Percentiles rank a stretch among this genome's conserved stretches.
Conservation (phyloP, 352 stramenopile genomes). For the Pythium phragmitis region DNA sequence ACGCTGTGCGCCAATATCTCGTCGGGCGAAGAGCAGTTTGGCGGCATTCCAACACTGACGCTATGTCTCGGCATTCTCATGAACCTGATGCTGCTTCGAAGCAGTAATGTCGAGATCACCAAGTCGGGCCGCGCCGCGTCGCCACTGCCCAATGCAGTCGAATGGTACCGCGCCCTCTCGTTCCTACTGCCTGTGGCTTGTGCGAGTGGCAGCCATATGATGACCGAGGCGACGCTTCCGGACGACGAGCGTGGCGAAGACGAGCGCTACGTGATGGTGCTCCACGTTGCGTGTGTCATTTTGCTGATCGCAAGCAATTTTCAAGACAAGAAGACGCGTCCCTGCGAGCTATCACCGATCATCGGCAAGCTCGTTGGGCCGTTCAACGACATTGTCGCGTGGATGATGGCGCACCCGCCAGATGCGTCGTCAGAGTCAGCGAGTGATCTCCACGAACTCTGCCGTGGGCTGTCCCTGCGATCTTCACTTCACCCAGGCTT, state of each 20-base stretch:
- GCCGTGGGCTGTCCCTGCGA: conserved; percentile 58
- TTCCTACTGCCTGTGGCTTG: conserved; percentile 79
- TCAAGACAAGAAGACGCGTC: conserved; percentile 42
- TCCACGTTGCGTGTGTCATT: conserved; percentile 70
- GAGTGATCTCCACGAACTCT: conserved; percentile 69
- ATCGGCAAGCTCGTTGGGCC: conserved; percentile 49
- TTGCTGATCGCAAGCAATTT: conserved; percentile 67
- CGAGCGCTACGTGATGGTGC: conserved; percentile 75
- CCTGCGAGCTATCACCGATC: conserved; percentile 35
- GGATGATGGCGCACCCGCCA: conserved; percentile 60
- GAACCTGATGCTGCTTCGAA: conserved; percentile 72
- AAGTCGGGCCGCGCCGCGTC: conserved; percentile 15
- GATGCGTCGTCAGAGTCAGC: conserved; percentile 49
- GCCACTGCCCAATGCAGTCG: conserved; percentile 44
- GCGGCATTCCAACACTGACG: conserved; percentile 66
- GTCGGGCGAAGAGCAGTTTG: conserved; percentile 42
- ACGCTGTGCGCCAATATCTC: conserved; percentile 61
- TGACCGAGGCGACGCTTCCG: conserved; percentile 42
- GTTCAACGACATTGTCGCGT: conserved; percentile 54
- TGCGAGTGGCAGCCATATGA: conserved; percentile 53
- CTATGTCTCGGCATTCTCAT: conserved; percentile 76
- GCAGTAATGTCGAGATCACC: conserved; percentile 31
- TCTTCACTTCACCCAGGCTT: conserved; percentile 24
- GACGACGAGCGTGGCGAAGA: conserved; percentile 63
- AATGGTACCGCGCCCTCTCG: conserved; percentile 71